These are phyloP conservation scores for Stevia rebaudiana DNA, from an alignment of 140 eudicot genomes.

Conservation along the genomic window DNA sequence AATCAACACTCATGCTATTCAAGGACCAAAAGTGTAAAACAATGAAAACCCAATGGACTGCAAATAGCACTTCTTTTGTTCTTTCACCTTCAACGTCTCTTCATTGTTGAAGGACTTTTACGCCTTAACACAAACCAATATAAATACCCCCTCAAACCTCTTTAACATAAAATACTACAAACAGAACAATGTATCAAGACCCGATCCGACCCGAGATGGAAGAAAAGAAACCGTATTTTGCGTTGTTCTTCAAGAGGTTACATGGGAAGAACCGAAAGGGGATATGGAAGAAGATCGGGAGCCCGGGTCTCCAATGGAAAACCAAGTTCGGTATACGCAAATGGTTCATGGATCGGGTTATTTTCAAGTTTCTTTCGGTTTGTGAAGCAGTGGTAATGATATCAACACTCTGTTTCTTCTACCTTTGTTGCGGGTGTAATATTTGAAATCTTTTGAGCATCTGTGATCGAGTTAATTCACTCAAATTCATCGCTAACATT, in stretches of 20 bases:
- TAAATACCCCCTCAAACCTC: conserved; percentile 3
- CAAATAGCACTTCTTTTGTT: neutral
- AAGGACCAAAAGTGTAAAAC: neutral
- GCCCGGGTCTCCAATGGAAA: conserved; percentile 35
- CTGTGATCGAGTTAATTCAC: neutral
- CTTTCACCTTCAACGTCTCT: conserved; percentile 15
- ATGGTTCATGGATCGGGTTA: conserved; percentile 44
- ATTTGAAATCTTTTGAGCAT: neutral
- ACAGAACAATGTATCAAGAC: neutral
- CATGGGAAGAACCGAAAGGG: conserved; percentile 23
- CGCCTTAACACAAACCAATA: conserved; percentile 15
- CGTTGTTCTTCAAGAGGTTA: conserved; percentile 25
- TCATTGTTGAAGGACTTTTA: neutral
- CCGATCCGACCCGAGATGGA: conserved; percentile 11
- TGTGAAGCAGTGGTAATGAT: conserved; percentile 43
- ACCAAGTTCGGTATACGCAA: conserved; percentile 22
- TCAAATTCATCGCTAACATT: neutral
- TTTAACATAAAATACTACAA: neutral
- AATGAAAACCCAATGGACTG: conserved; percentile 21
- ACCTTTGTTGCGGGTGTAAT: conserved; percentile 50
- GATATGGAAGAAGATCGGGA: conserved; percentile 10
- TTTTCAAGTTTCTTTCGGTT: conserved; percentile 39
- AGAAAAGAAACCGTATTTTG: conserved; percentile 29
- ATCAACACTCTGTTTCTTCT: conserved; percentile 46
- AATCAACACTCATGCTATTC: neutral